Conservation (phyloP, 441 rosid species). For the Populus hybrid region DNA sequence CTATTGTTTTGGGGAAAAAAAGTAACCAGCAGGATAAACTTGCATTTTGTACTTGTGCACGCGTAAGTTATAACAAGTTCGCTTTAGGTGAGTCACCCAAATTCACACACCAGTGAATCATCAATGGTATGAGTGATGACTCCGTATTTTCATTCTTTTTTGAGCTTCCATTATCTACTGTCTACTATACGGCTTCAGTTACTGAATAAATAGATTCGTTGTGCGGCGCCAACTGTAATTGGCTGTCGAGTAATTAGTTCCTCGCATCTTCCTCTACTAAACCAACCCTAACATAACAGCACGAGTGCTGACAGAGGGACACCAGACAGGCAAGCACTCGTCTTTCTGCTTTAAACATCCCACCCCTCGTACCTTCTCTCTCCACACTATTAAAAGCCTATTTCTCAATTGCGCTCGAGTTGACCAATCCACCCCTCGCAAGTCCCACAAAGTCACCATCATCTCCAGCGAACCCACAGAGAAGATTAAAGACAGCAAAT, state of each 20-base stretch:
- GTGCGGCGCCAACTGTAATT: constrained; percentile 40
- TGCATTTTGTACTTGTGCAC: no score
- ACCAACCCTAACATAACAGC: neutral
- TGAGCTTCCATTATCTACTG: neutral
- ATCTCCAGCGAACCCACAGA: neutral
- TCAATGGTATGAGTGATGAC: neutral
- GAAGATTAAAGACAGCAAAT: neutral
- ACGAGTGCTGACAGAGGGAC: no score
- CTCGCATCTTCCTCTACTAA: constrained; percentile 9
- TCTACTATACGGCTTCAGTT: neutral
- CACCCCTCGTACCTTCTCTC: neutral
- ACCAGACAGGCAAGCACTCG: neutral
- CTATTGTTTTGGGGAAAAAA: no score
- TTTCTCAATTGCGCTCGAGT: neutral
- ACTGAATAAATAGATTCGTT: neutral
- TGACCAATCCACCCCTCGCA: neutral
- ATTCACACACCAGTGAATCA: no score
- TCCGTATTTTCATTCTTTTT: neutral
- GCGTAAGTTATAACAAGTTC: neutral
- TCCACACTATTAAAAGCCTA: no score
- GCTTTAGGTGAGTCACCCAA: neutral
- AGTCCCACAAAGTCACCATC: neutral
- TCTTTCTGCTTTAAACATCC: neutral
- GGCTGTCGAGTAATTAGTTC: constrained; percentile 25
- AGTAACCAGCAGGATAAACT: neutral